Percentiles rank a stretch among this genome's conserved stretches.
Evolutionary conservation across 352 stramenopile genomes (phyloP).

Genomic region (Thalassiosira ordinaria): DNA sequence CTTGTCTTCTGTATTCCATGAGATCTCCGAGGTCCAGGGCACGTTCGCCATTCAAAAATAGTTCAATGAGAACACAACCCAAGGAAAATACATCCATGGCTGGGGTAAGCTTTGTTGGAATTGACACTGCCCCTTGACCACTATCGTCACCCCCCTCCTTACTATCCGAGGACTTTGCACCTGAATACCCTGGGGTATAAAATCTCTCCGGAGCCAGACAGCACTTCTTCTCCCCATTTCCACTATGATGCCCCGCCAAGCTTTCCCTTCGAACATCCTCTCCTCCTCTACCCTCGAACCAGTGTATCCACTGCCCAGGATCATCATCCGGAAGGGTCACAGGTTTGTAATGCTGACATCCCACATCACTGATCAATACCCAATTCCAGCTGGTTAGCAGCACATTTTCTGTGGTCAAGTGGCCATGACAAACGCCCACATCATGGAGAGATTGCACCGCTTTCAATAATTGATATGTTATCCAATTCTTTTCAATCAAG

Average conservation of each 20-base stretch:
- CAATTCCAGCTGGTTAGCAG: slow-evolving; percentile 98
- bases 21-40: slow-evolving; percentile 92
- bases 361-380: slow-evolving; percentile 96
- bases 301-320: slow-evolving; percentile 93
- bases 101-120: slow-evolving; percentile 56
- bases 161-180: slow-evolving; percentile 32
- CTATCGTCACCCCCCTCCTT: slow-evolving; percentile 22
- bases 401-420: slow-evolving; percentile 98
- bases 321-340: slow-evolving; percentile 95
- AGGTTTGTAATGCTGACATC: slow-evolving; percentile 89
- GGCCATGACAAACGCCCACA: slow-evolving; percentile 93
- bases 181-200: slow-evolving; percentile 55
- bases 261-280: slow-evolving; percentile 13
- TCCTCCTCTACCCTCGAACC: slow-evolving; percentile 84
- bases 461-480: slow-evolving; percentile 95
- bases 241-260: background rate
- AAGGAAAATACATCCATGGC: slow-evolving; percentile 99
- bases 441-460: slow-evolving; percentile 93
- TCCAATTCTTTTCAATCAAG: slow-evolving; percentile 96
- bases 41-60: slow-evolving; percentile 93
- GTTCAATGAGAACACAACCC: slow-evolving; percentile 97
- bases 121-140: background rate
- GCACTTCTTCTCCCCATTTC: slow-evolving; percentile 87
- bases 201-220: slow-evolving; percentile 96
- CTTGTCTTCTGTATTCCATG: slow-evolving; percentile 77